phyloP scores from a whole-genome alignment of 1,139 yeast species.

The Wickerhamomyces sp. region DNA sequence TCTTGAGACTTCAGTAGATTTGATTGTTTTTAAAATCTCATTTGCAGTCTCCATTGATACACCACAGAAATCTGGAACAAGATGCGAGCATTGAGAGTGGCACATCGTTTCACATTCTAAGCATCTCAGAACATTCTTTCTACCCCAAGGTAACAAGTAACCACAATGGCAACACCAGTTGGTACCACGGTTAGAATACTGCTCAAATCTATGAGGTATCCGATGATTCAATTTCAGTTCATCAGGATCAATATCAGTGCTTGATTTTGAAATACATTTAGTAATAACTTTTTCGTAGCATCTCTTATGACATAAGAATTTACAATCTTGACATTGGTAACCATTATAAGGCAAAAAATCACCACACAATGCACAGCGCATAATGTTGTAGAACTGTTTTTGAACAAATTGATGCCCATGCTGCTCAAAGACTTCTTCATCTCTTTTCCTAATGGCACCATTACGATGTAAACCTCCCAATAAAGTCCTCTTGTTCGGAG shows the following conservation, averaged over 20 bases:
- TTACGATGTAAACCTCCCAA: slow-evolving; percentile 79
- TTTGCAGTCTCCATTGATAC: slow-evolving; percentile 98
- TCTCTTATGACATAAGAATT: slow-evolving; percentile 88
- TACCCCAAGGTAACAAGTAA: slow-evolving; percentile 90
- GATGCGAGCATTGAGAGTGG: slow-evolving; percentile 86
- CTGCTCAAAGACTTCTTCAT: slow-evolving; percentile 91
- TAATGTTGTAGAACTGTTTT: slow-evolving; percentile 90
- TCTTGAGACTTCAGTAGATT: slow-evolving; percentile 59
- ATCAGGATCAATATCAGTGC: slow-evolving; percentile 78
- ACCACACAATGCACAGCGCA: slow-evolving; percentile 97
- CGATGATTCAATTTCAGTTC: slow-evolving; percentile 93
- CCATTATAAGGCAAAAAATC: slow-evolving; percentile 93
- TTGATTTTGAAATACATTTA: slow-evolving; percentile 88
- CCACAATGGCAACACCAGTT: slow-evolving; percentile 99
- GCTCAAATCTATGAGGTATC: slow-evolving; percentile 94
- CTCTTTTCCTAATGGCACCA: slow-evolving; percentile 94
- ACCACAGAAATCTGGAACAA: slow-evolving; percentile 97
- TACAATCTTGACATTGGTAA: slow-evolving; percentile 94
- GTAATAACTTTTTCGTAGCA: slow-evolving; percentile 94
- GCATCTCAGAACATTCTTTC: slow-evolving; percentile 91
- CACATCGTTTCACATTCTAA: slow-evolving; percentile 94
- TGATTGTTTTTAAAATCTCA: slow-evolving; percentile 78
- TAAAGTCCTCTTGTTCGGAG: slow-evolving; percentile 41
- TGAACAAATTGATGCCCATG: slow-evolving; percentile 97
- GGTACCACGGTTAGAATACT: slow-evolving; percentile 87